Evolutionary conservation across 2,329 filamentous ascomycete species (phyloP).

Genomic region (Pyricularia grisea): DNA sequence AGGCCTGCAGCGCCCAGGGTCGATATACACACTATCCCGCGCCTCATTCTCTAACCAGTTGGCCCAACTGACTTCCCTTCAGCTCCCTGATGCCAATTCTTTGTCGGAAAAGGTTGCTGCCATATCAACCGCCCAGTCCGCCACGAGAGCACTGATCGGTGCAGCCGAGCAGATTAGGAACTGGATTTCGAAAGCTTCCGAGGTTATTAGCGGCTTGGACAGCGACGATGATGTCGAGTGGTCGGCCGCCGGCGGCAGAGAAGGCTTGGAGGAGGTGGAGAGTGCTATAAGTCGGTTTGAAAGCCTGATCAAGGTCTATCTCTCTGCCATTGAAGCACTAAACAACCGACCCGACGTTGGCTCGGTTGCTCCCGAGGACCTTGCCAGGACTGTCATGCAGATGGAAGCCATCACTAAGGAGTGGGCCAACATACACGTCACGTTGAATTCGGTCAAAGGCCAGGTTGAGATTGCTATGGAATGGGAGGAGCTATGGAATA

Average conservation of each 20-base stretch:
- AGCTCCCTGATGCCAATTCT: conserved; percentile 75
- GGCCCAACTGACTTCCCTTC: conserved; percentile 81
- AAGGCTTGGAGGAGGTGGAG: conserved; percentile 66
- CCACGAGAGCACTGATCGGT: conserved; percentile 71
- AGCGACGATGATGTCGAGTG: conserved; percentile 97
- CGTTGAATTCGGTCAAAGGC: conserved; percentile 69
- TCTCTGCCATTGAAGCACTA: conserved; percentile 85
- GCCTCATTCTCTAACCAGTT: conserved; percentile 91
- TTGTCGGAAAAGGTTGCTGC: conserved; percentile 75
- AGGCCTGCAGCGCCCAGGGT: conserved; percentile 62
- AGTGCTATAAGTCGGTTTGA: conserved; percentile 77
- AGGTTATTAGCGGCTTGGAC: conserved; percentile 81
- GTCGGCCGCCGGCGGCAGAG: conserved; percentile 79
- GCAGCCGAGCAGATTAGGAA: conserved; percentile 86
- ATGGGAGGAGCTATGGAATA: conserved; percentile 96
- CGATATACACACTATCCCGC: conserved; percentile 87
- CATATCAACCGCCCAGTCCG: conserved; percentile 77
- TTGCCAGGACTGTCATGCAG: conserved; percentile 68
- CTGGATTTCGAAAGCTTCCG: conserved; percentile 88
- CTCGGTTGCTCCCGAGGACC: conserved; percentile 58
- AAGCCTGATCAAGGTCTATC: conserved; percentile 82
- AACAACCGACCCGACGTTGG: conserved; percentile 71
- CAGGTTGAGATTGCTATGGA: conserved; percentile 98
- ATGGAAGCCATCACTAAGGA: conserved; percentile 82
- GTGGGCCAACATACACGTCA: conserved; percentile 74